phyloP scores from a whole-genome alignment of 2,329 filamentous ascomycete genomes.

The Bipolaris sorokiniana region DNA sequence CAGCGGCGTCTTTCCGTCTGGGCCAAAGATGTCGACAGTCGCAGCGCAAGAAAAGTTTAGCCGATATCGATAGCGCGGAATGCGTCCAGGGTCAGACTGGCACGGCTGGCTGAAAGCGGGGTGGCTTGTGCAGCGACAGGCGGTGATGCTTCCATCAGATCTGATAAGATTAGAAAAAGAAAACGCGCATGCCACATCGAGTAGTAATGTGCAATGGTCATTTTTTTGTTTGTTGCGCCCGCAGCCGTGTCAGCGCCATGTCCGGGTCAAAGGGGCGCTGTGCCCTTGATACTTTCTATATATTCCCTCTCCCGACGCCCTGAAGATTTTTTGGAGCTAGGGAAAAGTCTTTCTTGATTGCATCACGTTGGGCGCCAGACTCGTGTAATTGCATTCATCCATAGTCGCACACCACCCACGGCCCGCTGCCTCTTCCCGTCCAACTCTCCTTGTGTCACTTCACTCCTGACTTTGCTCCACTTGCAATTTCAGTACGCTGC shows the following conservation, averaged over 20 bases:
- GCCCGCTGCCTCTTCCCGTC: conserved; percentile 25
- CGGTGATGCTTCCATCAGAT: conserved; percentile 31
- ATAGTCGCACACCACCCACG: conserved; percentile 27
- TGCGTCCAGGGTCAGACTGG: conserved; percentile 2
- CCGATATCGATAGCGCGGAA: conserved; percentile 30
- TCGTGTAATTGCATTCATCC: conserved; percentile 32
- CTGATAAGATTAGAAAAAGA: conserved; percentile 29
- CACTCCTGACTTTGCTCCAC: conserved; percentile 19
- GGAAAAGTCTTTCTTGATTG: conserved; percentile 30
- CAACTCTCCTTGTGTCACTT: conserved; percentile 30
- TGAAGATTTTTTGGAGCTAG: conserved; percentile 37
- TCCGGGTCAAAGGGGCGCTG: conserved; percentile 18
- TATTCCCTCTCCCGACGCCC: conserved; percentile 17
- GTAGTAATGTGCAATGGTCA: conserved; percentile 7
- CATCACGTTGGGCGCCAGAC: conserved; percentile 34
- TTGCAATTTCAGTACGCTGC: conserved; percentile 15
- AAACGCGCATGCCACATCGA: not conserved
- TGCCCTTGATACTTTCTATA: conserved; percentile 28
- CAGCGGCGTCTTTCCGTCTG: conserved; percentile 6
- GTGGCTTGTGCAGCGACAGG: conserved; percentile 15
- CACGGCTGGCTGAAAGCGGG: conserved; percentile 16
- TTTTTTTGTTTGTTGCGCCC: conserved; percentile 26
- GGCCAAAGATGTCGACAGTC: conserved; percentile 24
- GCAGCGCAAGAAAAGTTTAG: conserved; percentile 34
- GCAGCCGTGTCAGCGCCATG: conserved; percentile 20